These are phyloP conservation scores for Penicillium argentinense DNA, from an alignment of 495 filamentous ascomycete species.

Conservation along the genomic window DNA sequence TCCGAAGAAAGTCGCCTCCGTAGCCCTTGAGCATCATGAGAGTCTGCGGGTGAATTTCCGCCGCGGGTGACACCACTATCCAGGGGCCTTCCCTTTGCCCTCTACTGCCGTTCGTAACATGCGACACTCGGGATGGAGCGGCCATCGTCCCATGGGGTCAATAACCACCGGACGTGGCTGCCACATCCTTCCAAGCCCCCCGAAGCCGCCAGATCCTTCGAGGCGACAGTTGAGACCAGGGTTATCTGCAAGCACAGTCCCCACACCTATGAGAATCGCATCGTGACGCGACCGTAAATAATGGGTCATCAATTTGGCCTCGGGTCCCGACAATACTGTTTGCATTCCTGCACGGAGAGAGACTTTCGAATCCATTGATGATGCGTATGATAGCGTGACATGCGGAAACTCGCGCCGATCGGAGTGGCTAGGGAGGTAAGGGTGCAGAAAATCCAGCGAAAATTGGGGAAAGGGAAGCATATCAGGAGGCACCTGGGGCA, in stretches of 20 bases:
- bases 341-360: slow-evolving; percentile 71
- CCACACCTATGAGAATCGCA: slow-evolving; percentile 80
- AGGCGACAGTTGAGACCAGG: slow-evolving; percentile 80
- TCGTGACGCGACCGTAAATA: slow-evolving; percentile 79
- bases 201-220: slow-evolving; percentile 53
- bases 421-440: slow-evolving; percentile 43
- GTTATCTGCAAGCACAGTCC: slow-evolving; percentile 81
- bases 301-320: slow-evolving; percentile 89
- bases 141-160: slow-evolving; percentile 72
- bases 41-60: slow-evolving; percentile 46
- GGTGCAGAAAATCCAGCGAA: slow-evolving; percentile 44
- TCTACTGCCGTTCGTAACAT: slow-evolving; percentile 63
- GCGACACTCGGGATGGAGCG: slow-evolving; percentile 54
- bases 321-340: slow-evolving; percentile 75
- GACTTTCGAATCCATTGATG: slow-evolving; percentile 82
- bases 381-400: slow-evolving; percentile 82
- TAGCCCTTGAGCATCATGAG: slow-evolving; percentile 48
- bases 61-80: slow-evolving; percentile 59
- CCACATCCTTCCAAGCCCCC: slow-evolving; percentile 49
- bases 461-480: slow-evolving; percentile 47
- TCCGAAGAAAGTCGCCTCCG: slow-evolving; percentile 50
- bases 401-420: slow-evolving; percentile 41
- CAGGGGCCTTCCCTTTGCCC: slow-evolving; percentile 72
- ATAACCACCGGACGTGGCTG: slow-evolving; percentile 80
- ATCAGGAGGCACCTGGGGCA: slow-evolving; percentile 38